Evolutionary conservation across 768 basidiomycete species (phyloP).

Genomic region (Russula emetica): DNA sequence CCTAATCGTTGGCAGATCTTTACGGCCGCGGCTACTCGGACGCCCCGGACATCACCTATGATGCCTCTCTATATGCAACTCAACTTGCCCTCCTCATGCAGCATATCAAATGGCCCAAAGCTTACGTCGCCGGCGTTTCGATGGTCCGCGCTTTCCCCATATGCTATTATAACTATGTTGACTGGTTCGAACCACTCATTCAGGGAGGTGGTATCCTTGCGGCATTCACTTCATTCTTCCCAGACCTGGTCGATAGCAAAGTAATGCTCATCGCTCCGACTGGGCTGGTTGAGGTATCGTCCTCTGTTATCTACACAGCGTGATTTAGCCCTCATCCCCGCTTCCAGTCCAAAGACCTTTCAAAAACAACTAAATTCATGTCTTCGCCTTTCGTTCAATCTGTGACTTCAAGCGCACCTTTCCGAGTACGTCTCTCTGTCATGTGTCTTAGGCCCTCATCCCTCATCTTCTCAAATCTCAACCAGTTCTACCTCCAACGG

Average conservation of each 20-base stretch:
- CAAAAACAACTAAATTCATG: constrained; percentile 72
- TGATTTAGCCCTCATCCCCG: not conserved
- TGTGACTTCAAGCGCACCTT: constrained; percentile 56
- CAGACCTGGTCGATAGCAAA: constrained; percentile 61
- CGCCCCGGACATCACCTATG: constrained; percentile 66
- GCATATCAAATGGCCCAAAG: constrained; percentile 65
- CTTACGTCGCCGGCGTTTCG: constrained; percentile 63
- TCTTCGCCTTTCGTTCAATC: constrained; percentile 70
- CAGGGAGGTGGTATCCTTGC: constrained; percentile 74
- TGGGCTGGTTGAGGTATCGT: constrained; percentile 61
- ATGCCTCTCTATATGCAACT: constrained; percentile 58
- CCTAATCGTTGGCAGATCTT: constrained; percentile 46
- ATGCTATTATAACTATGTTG: not conserved
- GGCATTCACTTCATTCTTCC: constrained; percentile 67
- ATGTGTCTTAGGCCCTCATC: not conserved
- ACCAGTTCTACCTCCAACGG: constrained; percentile 36
- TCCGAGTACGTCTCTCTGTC: constrained; percentile 43
- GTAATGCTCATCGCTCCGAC: constrained; percentile 65
- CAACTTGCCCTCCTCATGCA: constrained; percentile 85
- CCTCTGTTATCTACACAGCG: not conserved
- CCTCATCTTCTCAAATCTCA: not conserved
- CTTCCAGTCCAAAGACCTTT: constrained; percentile 55
- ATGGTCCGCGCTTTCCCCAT: constrained; percentile 48
- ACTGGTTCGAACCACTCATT: constrained; percentile 1
- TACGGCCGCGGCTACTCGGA: constrained; percentile 83